Base-by-base conservation (phyloP, 164 flowering plant genomes). In the Brasenia schreberi region DNA sequence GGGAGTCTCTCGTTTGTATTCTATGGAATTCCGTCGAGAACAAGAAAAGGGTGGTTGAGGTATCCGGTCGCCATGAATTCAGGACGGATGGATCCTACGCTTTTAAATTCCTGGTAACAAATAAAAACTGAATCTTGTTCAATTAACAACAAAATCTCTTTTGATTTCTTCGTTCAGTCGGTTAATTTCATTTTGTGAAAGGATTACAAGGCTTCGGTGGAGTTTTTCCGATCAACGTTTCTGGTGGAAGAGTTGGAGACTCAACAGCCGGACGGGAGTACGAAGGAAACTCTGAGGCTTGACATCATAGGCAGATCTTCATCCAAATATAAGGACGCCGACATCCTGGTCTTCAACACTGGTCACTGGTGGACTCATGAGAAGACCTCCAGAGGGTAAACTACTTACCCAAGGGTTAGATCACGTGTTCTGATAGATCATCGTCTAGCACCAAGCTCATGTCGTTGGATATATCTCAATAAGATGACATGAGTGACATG, bases 281-380 rank as follows among this genome's bases (percentile, higher is more conserved):
- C 73, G 63, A 85, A 88, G 77, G 97, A 94, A 72, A 92, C 96
- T 0, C 90, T 95, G 42, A 78, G 97, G 60, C 89, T 95, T 0
- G 99, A 95, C 76, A 53, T 82, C 64, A 77, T 95, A 49, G 90
- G 81, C 69, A 69, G 58, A 19, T 78, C 85, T 0, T 80, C 94
- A 6, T 78, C 80, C 61, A 73, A 80, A 19, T 95, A 87, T 69
- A 92, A 87, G 69, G 74, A 61, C 60, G 99, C 97, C 0, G 97
- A 95, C 73, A 67, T 89, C 58, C 63, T 95, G 18, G 75, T 95
- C 66, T 95, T 92, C 79, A 95, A 95, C 76, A 95, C 97, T 3
- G 99, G 99, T 3, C 99, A 92, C 62, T 95, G 99, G 99, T 95
- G 99, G 99, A 92, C 97, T 80, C 99, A 95, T 78, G 96, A 90